phyloP scores from a whole-genome alignment of 345 rosid genomes.

The Passiflora organensis region DNA sequence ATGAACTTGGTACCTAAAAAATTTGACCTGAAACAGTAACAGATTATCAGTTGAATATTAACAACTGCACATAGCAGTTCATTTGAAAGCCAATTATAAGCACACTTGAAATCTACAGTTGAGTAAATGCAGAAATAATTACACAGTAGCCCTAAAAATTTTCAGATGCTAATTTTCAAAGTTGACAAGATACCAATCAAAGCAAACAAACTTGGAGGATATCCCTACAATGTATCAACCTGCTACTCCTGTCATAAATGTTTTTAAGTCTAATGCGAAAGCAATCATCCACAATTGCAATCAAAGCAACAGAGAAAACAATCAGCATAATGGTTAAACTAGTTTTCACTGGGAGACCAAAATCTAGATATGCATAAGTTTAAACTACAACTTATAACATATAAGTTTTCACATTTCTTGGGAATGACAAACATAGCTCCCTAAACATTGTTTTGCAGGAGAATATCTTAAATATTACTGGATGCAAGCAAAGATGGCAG shows the following conservation, averaged over 20 bases:
- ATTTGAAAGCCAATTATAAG: too few relatives aligned
- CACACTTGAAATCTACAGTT: too few relatives aligned
- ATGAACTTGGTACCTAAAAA: conserved; percentile 90
- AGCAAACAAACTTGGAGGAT: not conserved
- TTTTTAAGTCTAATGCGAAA: not conserved
- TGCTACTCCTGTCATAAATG: not conserved
- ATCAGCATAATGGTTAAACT: too few relatives aligned
- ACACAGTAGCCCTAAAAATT: not conserved
- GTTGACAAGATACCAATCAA: not conserved
- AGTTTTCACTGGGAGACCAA: too few relatives aligned
- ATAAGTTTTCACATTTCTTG: too few relatives aligned
- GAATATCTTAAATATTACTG: too few relatives aligned
- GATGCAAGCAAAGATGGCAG: too few relatives aligned
- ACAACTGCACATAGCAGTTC: not conserved
- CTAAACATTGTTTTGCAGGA: too few relatives aligned
- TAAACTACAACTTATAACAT: too few relatives aligned
- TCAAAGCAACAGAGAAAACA: not conserved
- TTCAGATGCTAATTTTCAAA: not conserved
- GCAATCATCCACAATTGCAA: not conserved
- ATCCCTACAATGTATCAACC: not conserved
- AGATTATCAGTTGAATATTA: not conserved
- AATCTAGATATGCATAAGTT: too few relatives aligned
- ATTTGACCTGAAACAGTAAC: conserved; percentile 60
- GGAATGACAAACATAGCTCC: too few relatives aligned
- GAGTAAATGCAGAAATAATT: not conserved